Conservation (phyloP, 441 rosid genomes). For the Erysimum cheiri region DNA sequence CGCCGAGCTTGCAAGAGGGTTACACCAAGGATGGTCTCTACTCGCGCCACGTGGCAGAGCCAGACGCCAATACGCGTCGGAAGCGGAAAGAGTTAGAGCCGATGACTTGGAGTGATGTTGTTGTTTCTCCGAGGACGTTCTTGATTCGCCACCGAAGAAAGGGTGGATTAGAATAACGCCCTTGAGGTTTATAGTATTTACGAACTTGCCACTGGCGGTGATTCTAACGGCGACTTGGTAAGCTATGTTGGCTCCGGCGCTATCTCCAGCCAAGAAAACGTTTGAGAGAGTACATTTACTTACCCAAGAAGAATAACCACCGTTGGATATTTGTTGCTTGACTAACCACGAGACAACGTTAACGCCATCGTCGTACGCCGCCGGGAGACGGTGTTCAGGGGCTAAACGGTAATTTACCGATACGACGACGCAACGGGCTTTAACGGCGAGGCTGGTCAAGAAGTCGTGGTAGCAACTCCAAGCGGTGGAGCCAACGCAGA, state of each 20-base stretch:
- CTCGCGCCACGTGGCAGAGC: conserved; percentile 60
- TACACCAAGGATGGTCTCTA: conserved; percentile 71
- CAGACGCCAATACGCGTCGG: conserved; percentile 67
- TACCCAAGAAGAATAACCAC: conserved; percentile 61
- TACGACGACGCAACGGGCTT: conserved; percentile 58
- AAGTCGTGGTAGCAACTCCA: conserved; percentile 89
- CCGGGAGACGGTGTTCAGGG: conserved; percentile 83
- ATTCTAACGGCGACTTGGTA: conserved; percentile 55
- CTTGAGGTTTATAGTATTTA: conserved; percentile 48
- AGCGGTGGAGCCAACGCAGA: conserved; percentile 83
- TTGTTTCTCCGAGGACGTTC: conserved; percentile 56
- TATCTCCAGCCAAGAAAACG: conserved; percentile 72
- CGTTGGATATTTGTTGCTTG: conserved; percentile 48
- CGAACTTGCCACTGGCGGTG: conserved; percentile 29
- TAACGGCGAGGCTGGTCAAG: conserved; percentile 59
- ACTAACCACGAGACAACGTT: conserved; percentile 60
- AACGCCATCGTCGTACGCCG: conserved; percentile 77
- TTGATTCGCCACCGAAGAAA: conserved; percentile 66
- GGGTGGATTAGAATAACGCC: conserved; percentile 67
- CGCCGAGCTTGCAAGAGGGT: conserved; percentile 51
- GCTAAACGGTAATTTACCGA: conserved; percentile 78
- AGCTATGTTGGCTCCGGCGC: conserved; percentile 89
- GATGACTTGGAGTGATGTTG: conserved; percentile 44
- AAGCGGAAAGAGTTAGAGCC: conserved; percentile 54
- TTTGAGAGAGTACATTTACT: conserved; percentile 57